A percentile compares a stretch with the other conserved stretches of the same genome.
Conservation (phyloP, 2,329 filamentous ascomycete genomes). For the Penicillium thymicola region DNA sequence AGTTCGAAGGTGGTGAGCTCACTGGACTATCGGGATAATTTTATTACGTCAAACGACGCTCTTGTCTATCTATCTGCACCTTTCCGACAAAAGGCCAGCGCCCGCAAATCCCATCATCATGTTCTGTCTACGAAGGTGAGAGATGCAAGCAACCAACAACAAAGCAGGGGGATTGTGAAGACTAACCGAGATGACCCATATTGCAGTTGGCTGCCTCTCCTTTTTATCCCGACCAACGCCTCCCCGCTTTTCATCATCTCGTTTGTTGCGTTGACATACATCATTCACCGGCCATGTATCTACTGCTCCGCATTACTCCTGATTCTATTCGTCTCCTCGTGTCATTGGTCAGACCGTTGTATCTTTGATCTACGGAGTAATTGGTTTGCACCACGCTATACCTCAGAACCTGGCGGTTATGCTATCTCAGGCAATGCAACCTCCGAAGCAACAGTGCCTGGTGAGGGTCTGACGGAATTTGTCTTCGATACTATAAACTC, state of each 20-base stretch:
- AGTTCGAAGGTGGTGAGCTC: background rate
- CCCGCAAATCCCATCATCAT: constrained; percentile 40
- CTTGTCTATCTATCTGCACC: background rate
- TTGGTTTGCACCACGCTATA: constrained; percentile 82
- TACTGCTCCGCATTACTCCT: constrained; percentile 96
- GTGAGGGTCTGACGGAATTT: constrained; percentile 37
- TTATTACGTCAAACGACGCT: background rate
- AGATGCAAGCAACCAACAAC: background rate
- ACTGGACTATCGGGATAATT: background rate
- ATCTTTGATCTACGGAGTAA: constrained; percentile 91
- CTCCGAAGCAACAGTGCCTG: constrained; percentile 23
- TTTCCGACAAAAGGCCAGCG: background rate
- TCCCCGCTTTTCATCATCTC: constrained; percentile 82
- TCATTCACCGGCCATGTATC: constrained; percentile 92
- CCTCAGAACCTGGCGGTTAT: constrained; percentile 33
- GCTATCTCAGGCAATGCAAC: constrained; percentile 14
- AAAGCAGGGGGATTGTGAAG: background rate
- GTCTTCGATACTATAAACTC: constrained; percentile 58
- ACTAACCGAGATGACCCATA: background rate
- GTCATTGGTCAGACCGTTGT: constrained; percentile 83
- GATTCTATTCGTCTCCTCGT: constrained; percentile 88
- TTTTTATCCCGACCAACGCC: constrained; percentile 83
- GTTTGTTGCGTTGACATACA: constrained; percentile 90
- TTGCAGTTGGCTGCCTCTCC: constrained; percentile 74
- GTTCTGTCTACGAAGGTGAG: constrained; percentile 66